These are phyloP conservation scores for Melocanna baccifera DNA, from an alignment of 176 grass and related monocot species.

Conservation along the genomic window DNA sequence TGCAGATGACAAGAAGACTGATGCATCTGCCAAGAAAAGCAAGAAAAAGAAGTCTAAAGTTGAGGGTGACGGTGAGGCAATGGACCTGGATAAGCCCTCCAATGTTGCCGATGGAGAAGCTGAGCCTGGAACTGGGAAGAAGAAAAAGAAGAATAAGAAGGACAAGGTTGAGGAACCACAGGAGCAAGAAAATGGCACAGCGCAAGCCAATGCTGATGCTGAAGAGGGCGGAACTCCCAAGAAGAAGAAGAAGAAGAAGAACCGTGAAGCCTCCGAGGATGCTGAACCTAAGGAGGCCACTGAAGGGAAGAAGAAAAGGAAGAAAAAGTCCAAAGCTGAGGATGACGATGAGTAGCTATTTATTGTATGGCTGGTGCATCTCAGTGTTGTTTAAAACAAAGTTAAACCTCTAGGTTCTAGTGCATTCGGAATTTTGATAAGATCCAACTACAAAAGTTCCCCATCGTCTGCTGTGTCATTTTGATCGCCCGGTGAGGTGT, in stretches of 20 bases:
- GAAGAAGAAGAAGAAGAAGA: constrained; percentile 75
- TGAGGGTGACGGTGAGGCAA: constrained; percentile 42
- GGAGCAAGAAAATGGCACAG: constrained; percentile 3
- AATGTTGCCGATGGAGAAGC: constrained; percentile 36
- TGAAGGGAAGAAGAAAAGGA: constrained; percentile 64
- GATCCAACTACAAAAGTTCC: background rate
- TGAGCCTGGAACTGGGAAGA: constrained; percentile 61
- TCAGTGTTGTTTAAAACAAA: background rate
- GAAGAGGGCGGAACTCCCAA: constrained; percentile 50
- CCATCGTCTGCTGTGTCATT: background rate
- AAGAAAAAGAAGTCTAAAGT: constrained; percentile 70
- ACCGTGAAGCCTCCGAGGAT: constrained; percentile 24
- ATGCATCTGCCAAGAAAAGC: constrained; percentile 42
- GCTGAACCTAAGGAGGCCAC: constrained; percentile 34
- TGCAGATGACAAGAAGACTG: constrained; percentile 29
- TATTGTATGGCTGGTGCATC: background rate
- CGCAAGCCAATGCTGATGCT: constrained; percentile 24
- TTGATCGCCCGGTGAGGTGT: background rate
- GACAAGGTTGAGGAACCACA: constrained; percentile 50
- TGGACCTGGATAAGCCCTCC: constrained; percentile 54
- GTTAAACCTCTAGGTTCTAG: constrained; percentile 13
- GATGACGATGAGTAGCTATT: constrained; percentile 22
- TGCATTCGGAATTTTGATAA: background rate
- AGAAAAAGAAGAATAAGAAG: constrained; percentile 80
- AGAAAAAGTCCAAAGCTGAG: constrained; percentile 46